These are phyloP conservation scores for Tetradesmus lagerheimii DNA, from an alignment of 139 green algal genomes.

Conservation along the genomic window DNA sequence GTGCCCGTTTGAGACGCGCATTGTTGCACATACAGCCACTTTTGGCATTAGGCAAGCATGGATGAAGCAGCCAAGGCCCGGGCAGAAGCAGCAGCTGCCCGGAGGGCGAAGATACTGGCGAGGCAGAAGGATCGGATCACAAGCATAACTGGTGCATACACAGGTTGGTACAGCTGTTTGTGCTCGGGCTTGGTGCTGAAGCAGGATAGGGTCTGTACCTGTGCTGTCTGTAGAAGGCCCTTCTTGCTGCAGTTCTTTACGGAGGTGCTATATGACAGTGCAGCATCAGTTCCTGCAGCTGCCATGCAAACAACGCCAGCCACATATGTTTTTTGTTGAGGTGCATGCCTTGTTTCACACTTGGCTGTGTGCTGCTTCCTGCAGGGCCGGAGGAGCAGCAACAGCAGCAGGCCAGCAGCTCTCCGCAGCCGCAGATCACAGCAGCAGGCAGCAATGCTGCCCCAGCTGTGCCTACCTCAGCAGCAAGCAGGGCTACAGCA, in stretches of 20 bases:
- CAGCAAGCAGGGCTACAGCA: not conserved
- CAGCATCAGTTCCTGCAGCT: not conserved
- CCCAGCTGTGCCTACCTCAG: not conserved
- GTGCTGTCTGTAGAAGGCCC: not conserved
- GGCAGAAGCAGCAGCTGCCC: constrained; percentile 5
- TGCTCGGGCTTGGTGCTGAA: not conserved
- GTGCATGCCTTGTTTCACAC: not conserved
- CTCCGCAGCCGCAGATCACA: not conserved
- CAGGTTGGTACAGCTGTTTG: not conserved
- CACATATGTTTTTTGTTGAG: not conserved
- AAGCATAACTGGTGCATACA: constrained; percentile 40
- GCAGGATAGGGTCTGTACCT: not conserved
- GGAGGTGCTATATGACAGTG: not conserved
- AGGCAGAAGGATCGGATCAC: constrained; percentile 46
- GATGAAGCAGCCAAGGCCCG: constrained; percentile 10
- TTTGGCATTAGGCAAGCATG: not conserved
- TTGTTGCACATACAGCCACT: not conserved
- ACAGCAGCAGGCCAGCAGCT: not conserved
- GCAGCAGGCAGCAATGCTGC: not conserved
- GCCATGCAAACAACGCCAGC: not conserved
- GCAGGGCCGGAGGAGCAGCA: not conserved
- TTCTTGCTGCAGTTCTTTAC: not conserved
- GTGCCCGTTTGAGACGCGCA: not conserved
- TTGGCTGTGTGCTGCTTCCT: not conserved
- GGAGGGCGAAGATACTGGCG: constrained; percentile 47